Evolutionary conservation across 2,329 filamentous ascomycete genomes (phyloP), one percentile per base, ranked within the genome.

Genomic region (Amauroascus niger): DNA sequence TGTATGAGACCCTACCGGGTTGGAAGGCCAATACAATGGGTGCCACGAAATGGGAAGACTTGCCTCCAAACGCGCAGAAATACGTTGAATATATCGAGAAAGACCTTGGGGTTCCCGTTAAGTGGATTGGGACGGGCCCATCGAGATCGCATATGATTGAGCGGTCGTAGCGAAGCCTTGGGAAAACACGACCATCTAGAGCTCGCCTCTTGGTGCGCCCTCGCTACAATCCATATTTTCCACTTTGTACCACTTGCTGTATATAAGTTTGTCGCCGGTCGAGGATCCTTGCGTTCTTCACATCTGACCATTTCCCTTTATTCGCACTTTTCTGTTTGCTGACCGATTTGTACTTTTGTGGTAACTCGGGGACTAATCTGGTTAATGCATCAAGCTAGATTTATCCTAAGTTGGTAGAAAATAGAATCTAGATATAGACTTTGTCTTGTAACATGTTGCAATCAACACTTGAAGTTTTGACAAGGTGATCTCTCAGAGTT

Each of bases 121-220:
- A 78, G 70, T 83, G 78, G 72, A 81, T 84, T 63, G 81, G 81
- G 37, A 81, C 80, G 8, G 81, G 81, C 11, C 80, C 80, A 53
- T 75, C 73, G 44, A 71, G 80, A 58, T 79, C 82, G 58, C 76
- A 80, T 64, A 82, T 83, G 80, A 80, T 83, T 64, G 68, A 74
- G 52, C 71, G 78, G 37, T 35, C 26, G 4, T 13, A 41, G 26
- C 26, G 26, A 49, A 9, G 20, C 3, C n/a, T 16, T 5, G 18
- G 20, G 35, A 28, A 4, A 13, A 11, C 2, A 18, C 30, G 26
- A 33, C 8, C n/a, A n/a, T n/a, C n/a, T n/a, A n/a, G n/a, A n/a
- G 4, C 6, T 18, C 26, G n/a, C 24, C 43, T 32, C 41, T 26
- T 7, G 6, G 13, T 22, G 6, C 18, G 14, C n/a, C 22, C 40